Evolutionary conservation across 768 basidiomycete species (phyloP), one percentile per base, ranked within the genome.

Genomic region (Kwoniella mangroviensis): DNA sequence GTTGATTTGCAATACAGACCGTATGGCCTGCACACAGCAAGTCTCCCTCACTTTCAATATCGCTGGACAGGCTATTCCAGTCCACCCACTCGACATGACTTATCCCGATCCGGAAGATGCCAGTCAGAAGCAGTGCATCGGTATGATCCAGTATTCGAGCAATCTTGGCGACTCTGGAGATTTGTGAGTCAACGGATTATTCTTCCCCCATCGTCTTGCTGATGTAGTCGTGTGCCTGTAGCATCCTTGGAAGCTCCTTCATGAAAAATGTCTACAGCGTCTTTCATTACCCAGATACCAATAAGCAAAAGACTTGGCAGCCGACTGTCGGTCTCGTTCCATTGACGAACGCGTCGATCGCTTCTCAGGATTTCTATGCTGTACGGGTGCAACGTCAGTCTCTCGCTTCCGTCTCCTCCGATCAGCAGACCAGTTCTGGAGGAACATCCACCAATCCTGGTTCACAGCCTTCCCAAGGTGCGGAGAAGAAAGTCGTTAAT

Each of bases 221-320:
- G 21, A 54, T 24, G 9, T 7, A 34, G 34, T 34, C 34, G 9
- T 34, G 34, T 34, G 12, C 13, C 59, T 34, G 17, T 51, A 79
- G 78, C 57, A 76, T 83, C 49, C 71, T 83, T 24, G 82, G 82
- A 40, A 77, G 74, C 45, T 71, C 80, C 2, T 83, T 81, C 63
- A 67, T 83, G 52, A 83, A 83, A 68, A 83, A 83, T 67, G 82
- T 79, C 34, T 83, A 80, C 57, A 70, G 77, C 7, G 70, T 81
- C 73, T 73, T 72, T 68, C 69, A 76, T 40, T 77, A 80, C 51
- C 74, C 74, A 42, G 73, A 79, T 45, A 67, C 69, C 24, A 55
- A 57, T 54, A 68, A 71, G 22, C 51, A 53, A 28, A 69, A 63
- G 24, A 74, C 69, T 2, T 80, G 79, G 79, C 75, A 80, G 26